Conservation (phyloP, 495 filamentous ascomycete genomes). For the Hypoxylon subgilvum region DNA sequence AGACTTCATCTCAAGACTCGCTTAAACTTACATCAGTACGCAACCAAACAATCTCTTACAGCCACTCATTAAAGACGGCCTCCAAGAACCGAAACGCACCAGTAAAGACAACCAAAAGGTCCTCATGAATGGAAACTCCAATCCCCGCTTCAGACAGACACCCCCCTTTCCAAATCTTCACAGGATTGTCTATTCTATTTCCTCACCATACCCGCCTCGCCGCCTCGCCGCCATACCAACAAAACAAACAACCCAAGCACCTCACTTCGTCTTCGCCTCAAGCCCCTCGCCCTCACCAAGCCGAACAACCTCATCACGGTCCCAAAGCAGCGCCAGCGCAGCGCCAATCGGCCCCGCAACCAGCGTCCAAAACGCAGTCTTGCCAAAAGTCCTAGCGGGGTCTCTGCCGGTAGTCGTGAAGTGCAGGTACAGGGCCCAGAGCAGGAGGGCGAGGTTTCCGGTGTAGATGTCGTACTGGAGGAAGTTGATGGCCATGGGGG, state of each 20-base stretch:
- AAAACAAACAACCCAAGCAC: background rate
- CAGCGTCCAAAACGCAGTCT: conserved; percentile 49
- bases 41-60: no score
- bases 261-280: conserved; percentile 29
- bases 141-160: no score
- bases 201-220: no score
- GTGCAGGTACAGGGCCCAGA: conserved; percentile 63
- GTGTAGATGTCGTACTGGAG: conserved; percentile 66
- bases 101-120: no score
- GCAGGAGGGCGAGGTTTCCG: conserved; percentile 55
- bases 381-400: conserved; percentile 44
- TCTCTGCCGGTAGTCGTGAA: conserved; percentile 41
- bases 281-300: conserved; percentile 11
- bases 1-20: no score
- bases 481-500: conserved; percentile 58
- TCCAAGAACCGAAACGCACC: no score
- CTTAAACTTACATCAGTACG: no score
- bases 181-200: no score
- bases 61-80: no score
- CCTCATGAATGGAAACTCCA: no score
- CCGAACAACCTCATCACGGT: conserved; percentile 26
- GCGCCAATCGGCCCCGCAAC: conserved; percentile 59
- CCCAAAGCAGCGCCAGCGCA: conserved; percentile 51
- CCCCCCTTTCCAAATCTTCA: background rate
- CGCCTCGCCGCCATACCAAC: background rate